phyloP scores from a whole-genome alignment of 2,329 filamentous ascomycete species.

The Fusarium sp. region DNA sequence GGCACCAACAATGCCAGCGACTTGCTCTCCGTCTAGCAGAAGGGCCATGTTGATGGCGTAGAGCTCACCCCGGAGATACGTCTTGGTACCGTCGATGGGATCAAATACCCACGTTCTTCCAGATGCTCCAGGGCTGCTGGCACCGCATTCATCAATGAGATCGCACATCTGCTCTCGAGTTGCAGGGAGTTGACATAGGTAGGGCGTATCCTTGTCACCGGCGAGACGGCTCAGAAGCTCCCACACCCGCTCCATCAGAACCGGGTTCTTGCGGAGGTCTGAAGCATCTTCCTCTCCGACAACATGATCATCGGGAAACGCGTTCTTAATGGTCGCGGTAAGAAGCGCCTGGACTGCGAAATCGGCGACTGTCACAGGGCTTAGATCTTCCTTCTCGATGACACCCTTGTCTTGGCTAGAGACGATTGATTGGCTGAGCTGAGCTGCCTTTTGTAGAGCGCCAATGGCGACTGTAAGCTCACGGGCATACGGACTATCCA shows the following conservation, averaged over 20 bases:
- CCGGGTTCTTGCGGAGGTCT: conserved; percentile 60
- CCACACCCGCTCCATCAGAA: conserved; percentile 65
- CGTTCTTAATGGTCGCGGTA: conserved; percentile 63
- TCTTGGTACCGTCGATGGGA: conserved; percentile 73
- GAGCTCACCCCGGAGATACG: conserved; percentile 67
- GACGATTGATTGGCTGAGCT: conserved; percentile 66
- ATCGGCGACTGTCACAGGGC: conserved; percentile 72
- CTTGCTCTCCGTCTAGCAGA: conserved; percentile 65
- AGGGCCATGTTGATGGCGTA: conserved; percentile 73
- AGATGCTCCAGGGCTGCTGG: conserved; percentile 54
- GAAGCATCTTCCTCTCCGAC: conserved; percentile 71
- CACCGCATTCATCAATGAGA: conserved; percentile 68
- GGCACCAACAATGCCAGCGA: conserved; percentile 65
- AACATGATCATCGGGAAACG: conserved; percentile 67
- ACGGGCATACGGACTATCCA: conserved; percentile 60
- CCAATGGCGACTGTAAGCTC: conserved; percentile 62
- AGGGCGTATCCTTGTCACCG: conserved; percentile 45
- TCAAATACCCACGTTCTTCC: conserved; percentile 72
- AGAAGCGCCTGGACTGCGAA: conserved; percentile 73
- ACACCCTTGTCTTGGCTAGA: conserved; percentile 64
- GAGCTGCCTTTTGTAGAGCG: conserved; percentile 63
- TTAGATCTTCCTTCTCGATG: conserved; percentile 69
- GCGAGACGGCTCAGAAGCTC: conserved; percentile 56
- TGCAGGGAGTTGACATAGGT: conserved; percentile 53
- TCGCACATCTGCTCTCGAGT: conserved; percentile 65